Percentiles rank a stretch among this genome's conserved stretches.
These are phyloP conservation scores for Thielaviopsis euricoi DNA, from an alignment of 2,329 filamentous ascomycete species.

Conservation along the genomic window DNA sequence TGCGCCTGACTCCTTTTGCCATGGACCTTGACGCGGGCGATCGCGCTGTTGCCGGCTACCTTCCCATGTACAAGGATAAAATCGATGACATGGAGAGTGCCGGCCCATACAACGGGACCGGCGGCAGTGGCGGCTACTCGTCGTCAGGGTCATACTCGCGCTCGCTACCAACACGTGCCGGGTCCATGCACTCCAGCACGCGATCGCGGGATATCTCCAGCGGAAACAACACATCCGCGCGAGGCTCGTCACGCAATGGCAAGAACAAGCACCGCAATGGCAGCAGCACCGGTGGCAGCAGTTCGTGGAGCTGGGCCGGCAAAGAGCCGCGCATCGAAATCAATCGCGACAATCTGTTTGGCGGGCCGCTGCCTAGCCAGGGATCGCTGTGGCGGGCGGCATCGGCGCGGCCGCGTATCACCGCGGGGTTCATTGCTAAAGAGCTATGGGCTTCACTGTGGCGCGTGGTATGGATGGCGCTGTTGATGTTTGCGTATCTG, in stretches of 20 bases:
- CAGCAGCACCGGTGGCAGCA: conserved; percentile 4
- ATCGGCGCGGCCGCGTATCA: conserved; percentile 19
- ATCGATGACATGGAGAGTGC: conserved; percentile 28
- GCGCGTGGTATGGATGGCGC: conserved; percentile 45
- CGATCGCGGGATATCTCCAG: conserved; percentile 11
- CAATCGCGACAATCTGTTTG: conserved; percentile 28
- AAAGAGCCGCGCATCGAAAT: conserved; percentile 37
- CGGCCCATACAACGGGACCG: conserved; percentile 16
- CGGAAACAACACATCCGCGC: conserved; percentile 12
- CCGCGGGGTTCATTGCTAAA: conserved; percentile 30
- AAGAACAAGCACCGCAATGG: conserved; percentile 5
- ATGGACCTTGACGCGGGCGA: conserved; percentile 22
- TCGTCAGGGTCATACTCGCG: conserved; percentile 13
- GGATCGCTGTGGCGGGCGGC: conserved; percentile 16
- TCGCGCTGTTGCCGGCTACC: conserved; percentile 16
- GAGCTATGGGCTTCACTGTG: conserved; percentile 48
- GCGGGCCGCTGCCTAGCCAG: conserved; percentile 3
- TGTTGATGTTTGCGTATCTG: conserved; percentile 50
- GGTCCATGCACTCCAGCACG: conserved; percentile 16
- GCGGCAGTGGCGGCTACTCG: conserved; percentile 18
- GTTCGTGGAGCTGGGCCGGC: conserved; percentile 30
- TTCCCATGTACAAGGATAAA: conserved; percentile 38
- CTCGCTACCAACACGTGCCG: conserved; percentile 4
- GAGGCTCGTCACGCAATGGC: conserved; percentile 14
- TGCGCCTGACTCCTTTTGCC: conserved; percentile 37